Evolutionary conservation across 352 stramenopile genomes (phyloP), one percentile per base, ranked within the genome.

Genomic region (Phytophthora pseudosyringae): DNA sequence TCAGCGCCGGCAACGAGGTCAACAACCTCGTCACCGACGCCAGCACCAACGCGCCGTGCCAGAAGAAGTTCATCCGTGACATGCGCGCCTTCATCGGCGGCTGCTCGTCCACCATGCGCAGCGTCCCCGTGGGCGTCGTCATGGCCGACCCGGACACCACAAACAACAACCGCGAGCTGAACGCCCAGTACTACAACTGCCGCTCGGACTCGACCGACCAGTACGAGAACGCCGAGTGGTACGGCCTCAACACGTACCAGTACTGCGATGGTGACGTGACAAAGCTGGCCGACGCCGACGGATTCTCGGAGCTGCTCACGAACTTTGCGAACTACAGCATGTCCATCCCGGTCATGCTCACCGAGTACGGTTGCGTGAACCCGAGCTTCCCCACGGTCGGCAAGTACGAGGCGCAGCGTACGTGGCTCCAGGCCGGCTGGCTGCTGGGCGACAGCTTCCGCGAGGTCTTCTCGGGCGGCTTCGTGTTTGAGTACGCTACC

Each of bases 61-160:
- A 94, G 44, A 97, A 97, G 71, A 95, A 95, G 56, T 95, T 97
- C 48, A 68, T 96, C 45, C 68, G 79, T 0, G 90, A 97, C 51
- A 97, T 96, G 86, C 56, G 89, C 12, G 60, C 50, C 3, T 97
- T 88, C 68, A 64, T 93, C 6, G 60, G 52, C 4, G 45, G 47
- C 5, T 97, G 90, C 45, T 68, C 5, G 82, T 96, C 58, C 6
- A 81, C 64, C 48, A 74, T 91, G 29, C 81, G 90, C 0, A 9
- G 78, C 18, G 79, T 97, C 39, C 86, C 89, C 0, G 77, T 97
- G 12, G 90, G 90, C 3, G 72, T 93, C 9, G 82, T 93, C 11
- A 73, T 90, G 18, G 82, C 88, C 1, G 86, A 95, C 46, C 65
- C 67, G 3, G 54, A 91, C 46, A 75, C 59, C 1, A 66, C 44